Evolutionary conservation across 768 basidiomycete genomes (phyloP), one percentile per base, ranked within the genome.

Genomic region (Mycena alexandri): DNA sequence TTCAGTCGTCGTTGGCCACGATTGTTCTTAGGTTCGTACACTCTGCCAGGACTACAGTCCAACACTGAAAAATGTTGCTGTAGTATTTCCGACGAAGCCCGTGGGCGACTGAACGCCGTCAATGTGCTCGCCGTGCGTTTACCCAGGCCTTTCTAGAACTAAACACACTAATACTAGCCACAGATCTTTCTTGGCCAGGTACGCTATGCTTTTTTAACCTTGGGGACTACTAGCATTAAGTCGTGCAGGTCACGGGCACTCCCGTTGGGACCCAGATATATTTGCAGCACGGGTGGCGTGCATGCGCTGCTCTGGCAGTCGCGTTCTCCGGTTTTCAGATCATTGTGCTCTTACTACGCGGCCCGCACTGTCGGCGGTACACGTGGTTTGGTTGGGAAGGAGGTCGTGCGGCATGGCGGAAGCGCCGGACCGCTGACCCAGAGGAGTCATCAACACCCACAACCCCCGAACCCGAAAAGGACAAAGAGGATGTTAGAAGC

Each of bases 101-200:
- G 90, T 46, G 85, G 93, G 8, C 85, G 93, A 42, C 71, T 96
- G 13, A 95, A 95, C 68, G 93, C 94, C 0, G 84, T 94, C 43
- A 82, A 89, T 48, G 85, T 95, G 44, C 81, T 95, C 56, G 86
- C 89, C 2, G 91, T 90, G 73, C 68, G 84, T n/a, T n/a, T n/a
- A n/a, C n/a, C n/a, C n/a, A n/a, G n/a, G n/a, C n/a, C n/a, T n/a
- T n/a, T n/a, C n/a, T n/a, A n/a, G n/a, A n/a, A n/a, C n/a, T n/a
- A n/a, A n/a, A n/a, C n/a, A n/a, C n/a, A n/a, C n/a, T n/a, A n/a
- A n/a, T n/a, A n/a, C n/a, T n/a, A n/a, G n/a, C n/a, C n/a, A n/a
- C 54, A 86, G 85, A 77, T 91, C 22, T 93, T 93, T 76, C 83
- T 92, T n/a, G 94, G 94, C 0, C 93, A 95, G 80, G 92, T 94